Conservation (phyloP, 2,329 filamentous ascomycete genomes). For the Apiospora sp. region DNA sequence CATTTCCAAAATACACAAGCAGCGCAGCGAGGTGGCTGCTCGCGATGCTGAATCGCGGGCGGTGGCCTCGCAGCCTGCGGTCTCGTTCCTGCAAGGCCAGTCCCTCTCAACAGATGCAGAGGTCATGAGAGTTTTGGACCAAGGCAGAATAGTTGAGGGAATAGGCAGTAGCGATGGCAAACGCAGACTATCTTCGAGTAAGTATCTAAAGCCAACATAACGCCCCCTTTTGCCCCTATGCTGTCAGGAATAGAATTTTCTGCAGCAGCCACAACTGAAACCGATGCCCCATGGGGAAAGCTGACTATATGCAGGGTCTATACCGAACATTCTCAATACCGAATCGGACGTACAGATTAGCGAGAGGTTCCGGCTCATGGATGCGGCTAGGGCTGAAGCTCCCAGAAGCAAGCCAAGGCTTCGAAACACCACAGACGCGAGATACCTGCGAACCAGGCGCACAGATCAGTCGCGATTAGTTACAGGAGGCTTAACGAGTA, state of each 20-base stretch:
- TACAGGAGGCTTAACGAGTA: neutral
- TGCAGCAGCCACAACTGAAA: neutral
- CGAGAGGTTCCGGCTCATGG: conserved; percentile 34
- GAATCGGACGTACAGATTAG: conserved; percentile 39
- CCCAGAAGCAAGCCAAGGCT: neutral
- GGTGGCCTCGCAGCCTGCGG: neutral
- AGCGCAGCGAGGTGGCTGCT: conserved; percentile 30
- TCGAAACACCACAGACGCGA: neutral
- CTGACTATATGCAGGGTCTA: neutral
- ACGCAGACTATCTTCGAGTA: neutral
- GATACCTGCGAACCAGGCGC: neutral
- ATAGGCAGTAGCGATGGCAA: neutral
- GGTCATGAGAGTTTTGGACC: conserved; percentile 20
- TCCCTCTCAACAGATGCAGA: conserved; percentile 9
- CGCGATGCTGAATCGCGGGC: neutral
- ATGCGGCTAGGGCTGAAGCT: conserved; percentile 25
- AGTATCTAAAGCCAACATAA: neutral
- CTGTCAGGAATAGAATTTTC: neutral
- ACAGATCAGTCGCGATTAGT: neutral
- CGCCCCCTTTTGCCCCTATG: neutral
- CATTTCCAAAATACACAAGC: conserved; percentile 40
- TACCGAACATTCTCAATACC: conserved; percentile 35
- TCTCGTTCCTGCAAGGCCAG: conserved; percentile 2
- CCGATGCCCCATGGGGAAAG: neutral
- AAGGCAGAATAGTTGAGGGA: neutral